These are phyloP conservation scores for Leccinum uliginosum DNA, from an alignment of 768 basidiomycete genomes.

Conservation along the genomic window DNA sequence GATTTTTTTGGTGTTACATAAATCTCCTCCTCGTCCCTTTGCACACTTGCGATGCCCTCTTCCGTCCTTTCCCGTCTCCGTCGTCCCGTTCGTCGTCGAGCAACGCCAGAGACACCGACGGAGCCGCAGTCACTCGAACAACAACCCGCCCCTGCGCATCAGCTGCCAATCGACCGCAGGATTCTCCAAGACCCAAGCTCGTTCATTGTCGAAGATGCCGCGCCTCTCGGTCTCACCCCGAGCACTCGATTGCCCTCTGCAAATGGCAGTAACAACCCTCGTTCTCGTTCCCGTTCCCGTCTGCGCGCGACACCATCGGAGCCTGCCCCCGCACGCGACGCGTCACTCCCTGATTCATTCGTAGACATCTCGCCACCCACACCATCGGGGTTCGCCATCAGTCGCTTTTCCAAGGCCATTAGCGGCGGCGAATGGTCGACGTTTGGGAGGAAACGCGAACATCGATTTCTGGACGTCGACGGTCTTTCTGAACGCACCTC, in stretches of 20 bases:
- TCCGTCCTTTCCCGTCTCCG: slow-evolving; percentile 33
- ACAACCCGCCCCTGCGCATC: not conserved
- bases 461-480: slow-evolving; percentile 10
- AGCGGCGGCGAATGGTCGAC: slow-evolving; percentile 32
- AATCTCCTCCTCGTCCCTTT: not conserved
- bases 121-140: not conserved
- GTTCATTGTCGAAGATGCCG: slow-evolving; percentile 9
- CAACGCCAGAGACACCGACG: slow-evolving; percentile 8
- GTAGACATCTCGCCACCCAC: slow-evolving; percentile 12
- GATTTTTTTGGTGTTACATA: not conserved
- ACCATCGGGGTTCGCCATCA: slow-evolving; percentile 8
- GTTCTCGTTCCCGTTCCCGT: slow-evolving; percentile 7
- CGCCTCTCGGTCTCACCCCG: slow-evolving; percentile 26
- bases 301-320: slow-evolving; percentile 1
- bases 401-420: slow-evolving; percentile 18
- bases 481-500: slow-evolving; percentile 12
- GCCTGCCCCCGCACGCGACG: not conserved
- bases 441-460: slow-evolving; percentile 29
- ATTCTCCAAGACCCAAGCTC: slow-evolving; percentile 31
- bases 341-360: slow-evolving; percentile 1
- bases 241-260: slow-evolving; percentile 21
- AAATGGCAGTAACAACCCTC: not conserved
- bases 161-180: slow-evolving; percentile 20
- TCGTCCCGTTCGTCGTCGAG: slow-evolving; percentile 20
- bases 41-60: slow-evolving; percentile 13